phyloP scores from a whole-genome alignment of 2,329 filamentous ascomycete genomes.

The Ophiocordyceps camponoti-saundersi region DNA sequence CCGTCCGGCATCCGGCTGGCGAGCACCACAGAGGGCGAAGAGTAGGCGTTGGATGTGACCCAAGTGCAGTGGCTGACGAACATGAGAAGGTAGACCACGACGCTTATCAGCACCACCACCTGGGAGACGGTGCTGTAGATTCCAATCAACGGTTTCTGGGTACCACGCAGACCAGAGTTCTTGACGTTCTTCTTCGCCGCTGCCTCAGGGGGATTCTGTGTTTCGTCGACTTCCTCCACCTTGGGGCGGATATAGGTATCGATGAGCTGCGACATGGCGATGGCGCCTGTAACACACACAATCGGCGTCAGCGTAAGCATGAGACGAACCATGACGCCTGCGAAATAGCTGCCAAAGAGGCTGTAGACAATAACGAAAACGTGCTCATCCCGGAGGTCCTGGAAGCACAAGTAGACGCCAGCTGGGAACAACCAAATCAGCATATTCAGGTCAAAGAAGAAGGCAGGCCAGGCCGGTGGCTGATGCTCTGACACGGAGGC shows the following conservation, averaged over 20 bases:
- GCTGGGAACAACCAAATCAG: constrained; percentile 98
- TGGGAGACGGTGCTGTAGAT: constrained; percentile 74
- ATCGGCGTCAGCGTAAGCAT: constrained; percentile 96
- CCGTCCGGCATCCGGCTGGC: constrained; percentile 87
- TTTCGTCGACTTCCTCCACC: constrained; percentile 37
- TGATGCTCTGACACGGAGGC: constrained; percentile 99
- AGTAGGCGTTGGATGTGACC: constrained; percentile 98
- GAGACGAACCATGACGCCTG: constrained; percentile 96
- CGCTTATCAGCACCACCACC: constrained; percentile 51
- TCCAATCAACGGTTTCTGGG: constrained; percentile 58
- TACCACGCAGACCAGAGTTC: constrained; percentile 45
- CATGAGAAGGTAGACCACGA: constrained; percentile 68
- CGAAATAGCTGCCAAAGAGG: constrained; percentile 94
- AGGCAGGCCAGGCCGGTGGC: constrained; percentile 95
- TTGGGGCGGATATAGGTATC: constrained; percentile 65
- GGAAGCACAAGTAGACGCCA: constrained; percentile 96
- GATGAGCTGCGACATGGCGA: constrained; percentile 74
- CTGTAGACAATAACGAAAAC: constrained; percentile 96
- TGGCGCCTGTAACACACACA: constrained; percentile 83
- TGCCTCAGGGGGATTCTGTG: constrained; percentile 26
- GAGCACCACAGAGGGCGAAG: constrained; percentile 89
- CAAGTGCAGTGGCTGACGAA: constrained; percentile 98
- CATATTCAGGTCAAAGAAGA: constrained; percentile 98
- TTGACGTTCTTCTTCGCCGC: constrained; percentile 41
- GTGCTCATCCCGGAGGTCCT: constrained; percentile 83